A percentile compares a stretch with the other conserved stretches of the same genome.
phyloP scores from a whole-genome alignment of 2,329 filamentous ascomycete species.

The Cordyceps tenuipes region DNA sequence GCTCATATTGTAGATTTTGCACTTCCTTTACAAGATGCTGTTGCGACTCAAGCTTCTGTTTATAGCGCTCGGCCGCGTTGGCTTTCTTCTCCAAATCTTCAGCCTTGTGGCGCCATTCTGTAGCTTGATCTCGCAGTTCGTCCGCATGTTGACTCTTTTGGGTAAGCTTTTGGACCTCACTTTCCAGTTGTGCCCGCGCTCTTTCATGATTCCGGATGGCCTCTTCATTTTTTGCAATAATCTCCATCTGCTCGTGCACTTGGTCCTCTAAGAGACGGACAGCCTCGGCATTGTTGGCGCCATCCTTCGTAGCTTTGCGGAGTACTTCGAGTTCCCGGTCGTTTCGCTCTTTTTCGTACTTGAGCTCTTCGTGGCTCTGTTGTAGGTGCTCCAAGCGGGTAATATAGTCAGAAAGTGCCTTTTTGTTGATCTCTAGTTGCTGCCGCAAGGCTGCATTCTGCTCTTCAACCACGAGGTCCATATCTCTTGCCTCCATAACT shows the following conservation, averaged over 20 bases:
- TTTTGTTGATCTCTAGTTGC: conserved; percentile 45
- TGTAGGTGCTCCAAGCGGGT: conserved; percentile 52
- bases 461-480: conserved; percentile 49
- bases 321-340: conserved; percentile 45
- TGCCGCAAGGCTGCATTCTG: conserved; percentile 42
- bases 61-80: conserved; percentile 54
- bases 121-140: conserved; percentile 49
- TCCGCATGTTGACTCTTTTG: conserved; percentile 40
- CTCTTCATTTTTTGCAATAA: conserved; percentile 61
- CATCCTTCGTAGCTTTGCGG: conserved; percentile 41
- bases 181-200: conserved; percentile 45
- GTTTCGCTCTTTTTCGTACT: conserved; percentile 52
- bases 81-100: conserved; percentile 53
- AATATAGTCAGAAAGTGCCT: conserved; percentile 50
- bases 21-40: conserved; percentile 49
- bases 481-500: conserved; percentile 39
- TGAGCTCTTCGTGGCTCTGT: conserved; percentile 55
- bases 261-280: conserved; percentile 47
- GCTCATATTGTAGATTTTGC: conserved; percentile 45
- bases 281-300: conserved; percentile 42
- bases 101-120: conserved; percentile 50
- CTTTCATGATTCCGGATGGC: conserved; percentile 28
- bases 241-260: conserved; percentile 58
- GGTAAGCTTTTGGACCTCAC: conserved; percentile 40
- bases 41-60: conserved; percentile 53